A percentile compares a stretch with the other conserved stretches of the same genome.
These are phyloP conservation scores for Sporothrix variecibatus DNA, from an alignment of 2,329 filamentous ascomycete genomes.

Conservation along the genomic window DNA sequence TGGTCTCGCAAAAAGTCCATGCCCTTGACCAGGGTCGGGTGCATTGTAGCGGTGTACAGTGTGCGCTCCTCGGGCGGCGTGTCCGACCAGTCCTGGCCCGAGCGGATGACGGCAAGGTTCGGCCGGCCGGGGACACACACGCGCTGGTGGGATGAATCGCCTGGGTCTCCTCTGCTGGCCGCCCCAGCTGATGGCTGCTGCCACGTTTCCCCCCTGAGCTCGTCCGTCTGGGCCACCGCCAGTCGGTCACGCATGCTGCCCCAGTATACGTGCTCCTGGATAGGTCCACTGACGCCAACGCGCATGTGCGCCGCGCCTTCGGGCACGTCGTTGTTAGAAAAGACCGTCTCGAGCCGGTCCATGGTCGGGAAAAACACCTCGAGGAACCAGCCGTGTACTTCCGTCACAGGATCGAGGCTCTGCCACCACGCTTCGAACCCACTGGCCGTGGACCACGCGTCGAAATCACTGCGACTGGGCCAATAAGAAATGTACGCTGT, in stretches of 20 bases:
- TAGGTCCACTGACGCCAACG: not conserved
- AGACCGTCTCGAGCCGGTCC: not conserved
- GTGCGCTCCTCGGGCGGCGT: not conserved
- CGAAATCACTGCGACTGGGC: not conserved
- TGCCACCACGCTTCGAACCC: not conserved
- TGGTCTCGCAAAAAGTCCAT: not conserved
- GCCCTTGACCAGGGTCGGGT: not conserved
- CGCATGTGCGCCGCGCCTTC: not conserved
- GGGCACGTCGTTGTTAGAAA: not conserved
- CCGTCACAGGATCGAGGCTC: not conserved
- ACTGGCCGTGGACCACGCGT: not conserved
- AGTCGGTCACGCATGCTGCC: not conserved
- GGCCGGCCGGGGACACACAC: not conserved
- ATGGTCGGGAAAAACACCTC: not conserved
- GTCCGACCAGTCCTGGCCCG: not conserved
- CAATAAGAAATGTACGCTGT: not conserved
- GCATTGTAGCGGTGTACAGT: not conserved
- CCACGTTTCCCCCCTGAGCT: not conserved
- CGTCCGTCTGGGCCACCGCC: not conserved
- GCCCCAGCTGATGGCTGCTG: not conserved
- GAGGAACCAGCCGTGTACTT: not conserved
- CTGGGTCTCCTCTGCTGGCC: not conserved
- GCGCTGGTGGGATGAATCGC: not conserved
- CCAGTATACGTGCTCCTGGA: not conserved
- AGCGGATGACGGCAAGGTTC: not conserved